phyloP scores from a whole-genome alignment of 768 basidiomycete genomes.

The Mycena alexandri region DNA sequence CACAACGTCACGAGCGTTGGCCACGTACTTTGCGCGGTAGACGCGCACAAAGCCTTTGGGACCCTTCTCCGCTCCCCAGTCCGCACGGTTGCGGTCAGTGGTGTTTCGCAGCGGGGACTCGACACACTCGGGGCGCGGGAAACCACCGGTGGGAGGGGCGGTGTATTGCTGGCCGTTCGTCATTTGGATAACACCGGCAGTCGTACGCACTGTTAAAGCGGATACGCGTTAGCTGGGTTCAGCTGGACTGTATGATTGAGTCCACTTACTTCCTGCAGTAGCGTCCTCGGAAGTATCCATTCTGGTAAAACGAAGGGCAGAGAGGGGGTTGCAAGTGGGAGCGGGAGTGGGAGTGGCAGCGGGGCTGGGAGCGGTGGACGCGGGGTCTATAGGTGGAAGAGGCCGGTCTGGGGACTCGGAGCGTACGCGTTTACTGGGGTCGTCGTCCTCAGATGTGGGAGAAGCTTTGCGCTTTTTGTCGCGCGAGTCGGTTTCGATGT shows the following conservation, averaged over 20 bases:
- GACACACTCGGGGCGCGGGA: constrained; percentile 3
- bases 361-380: too few relatives aligned
- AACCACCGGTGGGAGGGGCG: background rate
- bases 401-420: background rate
- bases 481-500: constrained; percentile 11
- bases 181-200: background rate
- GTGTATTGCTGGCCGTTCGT: constrained; percentile 17
- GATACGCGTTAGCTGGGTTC: too few relatives aligned
- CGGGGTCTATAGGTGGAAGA: background rate
- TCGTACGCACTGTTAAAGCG: background rate
- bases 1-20: constrained; percentile 3
- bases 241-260: too few relatives aligned
- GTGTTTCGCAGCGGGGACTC: constrained; percentile 7
- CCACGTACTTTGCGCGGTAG: background rate
- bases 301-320: too few relatives aligned
- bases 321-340: too few relatives aligned
- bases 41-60: background rate
- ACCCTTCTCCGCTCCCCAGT: background rate
- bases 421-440: background rate
- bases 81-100: background rate
- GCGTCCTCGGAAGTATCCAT: too few relatives aligned
- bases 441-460: background rate
- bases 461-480: background rate
- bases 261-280: too few relatives aligned
- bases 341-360: too few relatives aligned